These are phyloP conservation scores for Aphanomyces astaci DNA, from an alignment of 352 stramenopile species.

Conservation along the genomic window DNA sequence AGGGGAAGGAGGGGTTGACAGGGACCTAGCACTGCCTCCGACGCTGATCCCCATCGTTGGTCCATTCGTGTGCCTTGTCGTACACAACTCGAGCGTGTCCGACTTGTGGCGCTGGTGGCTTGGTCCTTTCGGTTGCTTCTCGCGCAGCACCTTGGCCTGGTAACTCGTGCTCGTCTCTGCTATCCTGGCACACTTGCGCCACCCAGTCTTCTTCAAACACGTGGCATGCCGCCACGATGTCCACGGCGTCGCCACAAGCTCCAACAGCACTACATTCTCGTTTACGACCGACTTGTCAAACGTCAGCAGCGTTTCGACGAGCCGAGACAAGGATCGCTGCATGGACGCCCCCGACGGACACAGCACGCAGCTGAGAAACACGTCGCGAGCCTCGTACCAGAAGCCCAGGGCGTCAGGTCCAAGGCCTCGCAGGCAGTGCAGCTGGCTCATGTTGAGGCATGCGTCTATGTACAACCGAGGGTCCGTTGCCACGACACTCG, in stretches of 20 bases:
- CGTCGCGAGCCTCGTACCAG: conserved; percentile 22
- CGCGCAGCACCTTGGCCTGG: neutral
- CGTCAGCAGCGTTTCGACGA: conserved; percentile 7
- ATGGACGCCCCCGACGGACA: neutral
- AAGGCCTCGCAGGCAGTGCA: neutral
- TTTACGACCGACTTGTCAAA: conserved; percentile 6
- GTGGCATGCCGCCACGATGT: neutral
- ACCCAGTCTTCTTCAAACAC: neutral
- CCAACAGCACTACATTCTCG: conserved; percentile 4
- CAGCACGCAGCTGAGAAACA: conserved; percentile 16
- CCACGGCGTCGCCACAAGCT: neutral
- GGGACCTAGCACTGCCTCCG: neutral
- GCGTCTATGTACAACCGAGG: conserved; percentile 8
- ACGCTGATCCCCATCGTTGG: neutral
- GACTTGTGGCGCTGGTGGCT: conserved; percentile 16
- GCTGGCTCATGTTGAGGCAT: conserved; percentile 3
- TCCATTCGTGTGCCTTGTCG: neutral
- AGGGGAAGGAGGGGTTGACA: neutral
- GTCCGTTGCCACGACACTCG: neutral
- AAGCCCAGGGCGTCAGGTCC: neutral
- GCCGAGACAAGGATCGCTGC: neutral
- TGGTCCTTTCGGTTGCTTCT: neutral
- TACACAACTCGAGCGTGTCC: conserved; percentile 6
- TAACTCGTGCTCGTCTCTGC: conserved; percentile 20
- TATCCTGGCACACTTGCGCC: neutral